Percentiles rank a stretch among this genome's conserved stretches.
These are phyloP conservation scores for Garcileccinum viscosum DNA, from an alignment of 1,284 basidiomycete genomes.

Conservation along the genomic window DNA sequence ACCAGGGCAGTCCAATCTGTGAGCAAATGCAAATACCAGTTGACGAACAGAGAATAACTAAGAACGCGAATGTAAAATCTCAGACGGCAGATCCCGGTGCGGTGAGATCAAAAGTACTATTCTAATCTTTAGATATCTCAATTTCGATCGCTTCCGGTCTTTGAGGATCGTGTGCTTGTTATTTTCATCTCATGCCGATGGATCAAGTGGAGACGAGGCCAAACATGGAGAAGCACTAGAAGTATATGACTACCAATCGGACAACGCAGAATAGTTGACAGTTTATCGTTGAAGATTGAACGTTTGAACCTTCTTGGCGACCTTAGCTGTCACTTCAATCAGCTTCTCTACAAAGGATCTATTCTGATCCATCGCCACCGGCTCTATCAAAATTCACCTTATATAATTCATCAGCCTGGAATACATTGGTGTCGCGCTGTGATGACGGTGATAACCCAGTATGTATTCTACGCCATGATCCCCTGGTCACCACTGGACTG, in stretches of 20 bases:
- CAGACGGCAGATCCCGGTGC: neutral
- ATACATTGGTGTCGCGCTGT: slow-evolving; percentile 1
- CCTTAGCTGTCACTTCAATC: neutral
- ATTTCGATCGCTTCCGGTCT: neutral
- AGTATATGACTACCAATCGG: neutral
- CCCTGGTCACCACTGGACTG: neutral
- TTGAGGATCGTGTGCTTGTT: neutral
- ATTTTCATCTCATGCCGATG: neutral
- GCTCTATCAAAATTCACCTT: slow-evolving; percentile 1
- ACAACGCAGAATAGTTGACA: neutral
- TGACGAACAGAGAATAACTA: neutral
- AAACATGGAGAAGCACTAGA: neutral
- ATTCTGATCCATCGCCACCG: slow-evolving; percentile 9
- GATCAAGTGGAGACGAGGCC: neutral
- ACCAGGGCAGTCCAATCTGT: neutral
- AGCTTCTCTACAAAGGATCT: neutral
- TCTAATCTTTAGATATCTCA: neutral
- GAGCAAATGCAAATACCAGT: neutral
- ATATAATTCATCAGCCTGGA: neutral
- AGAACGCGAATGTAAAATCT: neutral
- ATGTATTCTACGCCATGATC: slow-evolving; percentile 1
- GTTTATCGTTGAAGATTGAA: neutral
- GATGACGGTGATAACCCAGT: neutral
- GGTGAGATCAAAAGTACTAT: slow-evolving; percentile 14
- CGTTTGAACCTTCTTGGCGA: neutral